phyloP scores from a whole-genome alignment of 208 protist species.

The Tetramitus jugosus region DNA sequence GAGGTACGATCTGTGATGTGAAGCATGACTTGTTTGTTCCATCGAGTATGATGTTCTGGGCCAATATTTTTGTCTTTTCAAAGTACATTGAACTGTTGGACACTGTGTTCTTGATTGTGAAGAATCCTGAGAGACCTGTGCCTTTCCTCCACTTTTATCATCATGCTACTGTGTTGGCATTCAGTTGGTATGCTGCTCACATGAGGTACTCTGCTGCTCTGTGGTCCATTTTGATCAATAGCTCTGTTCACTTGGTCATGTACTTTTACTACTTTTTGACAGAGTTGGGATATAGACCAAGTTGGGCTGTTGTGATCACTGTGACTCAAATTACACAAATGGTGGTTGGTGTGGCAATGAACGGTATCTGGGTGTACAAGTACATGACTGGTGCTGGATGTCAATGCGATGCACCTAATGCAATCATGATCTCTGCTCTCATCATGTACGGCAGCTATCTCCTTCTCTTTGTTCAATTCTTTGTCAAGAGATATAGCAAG shows the following conservation, averaged over 20 bases:
- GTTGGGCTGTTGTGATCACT: not conserved
- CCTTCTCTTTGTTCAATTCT: too few relatives aligned
- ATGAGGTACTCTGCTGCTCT: not conserved
- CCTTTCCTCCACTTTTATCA: slow-evolving; percentile 20
- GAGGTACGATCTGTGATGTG: not conserved
- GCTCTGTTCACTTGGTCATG: slow-evolving; percentile 11
- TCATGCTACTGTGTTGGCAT: slow-evolving; percentile 3
- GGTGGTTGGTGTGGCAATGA: not conserved
- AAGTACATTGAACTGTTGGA: slow-evolving; percentile 10
- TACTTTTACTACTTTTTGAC: slow-evolving; percentile 10
- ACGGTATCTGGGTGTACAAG: not conserved
- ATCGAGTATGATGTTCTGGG: too few relatives aligned
- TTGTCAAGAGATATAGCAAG: too few relatives aligned
- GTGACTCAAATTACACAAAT: slow-evolving; percentile 21
- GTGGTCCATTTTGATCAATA: too few relatives aligned
- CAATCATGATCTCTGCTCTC: not conserved
- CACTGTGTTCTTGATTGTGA: slow-evolving; percentile 2
- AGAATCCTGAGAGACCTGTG: not conserved
- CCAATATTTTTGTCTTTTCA: not conserved
- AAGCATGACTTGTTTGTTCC: too few relatives aligned
- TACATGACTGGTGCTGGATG: not conserved
- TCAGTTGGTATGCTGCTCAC: slow-evolving; percentile 13
- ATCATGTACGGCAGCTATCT: slow-evolving; percentile 15
- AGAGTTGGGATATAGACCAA: slow-evolving; percentile 1
- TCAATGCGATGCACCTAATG: not conserved